A percentile compares a stretch with the other conserved stretches of the same genome.
Conservation (phyloP, 2,329 filamentous ascomycete species). For the Blastomyces silverae region DNA sequence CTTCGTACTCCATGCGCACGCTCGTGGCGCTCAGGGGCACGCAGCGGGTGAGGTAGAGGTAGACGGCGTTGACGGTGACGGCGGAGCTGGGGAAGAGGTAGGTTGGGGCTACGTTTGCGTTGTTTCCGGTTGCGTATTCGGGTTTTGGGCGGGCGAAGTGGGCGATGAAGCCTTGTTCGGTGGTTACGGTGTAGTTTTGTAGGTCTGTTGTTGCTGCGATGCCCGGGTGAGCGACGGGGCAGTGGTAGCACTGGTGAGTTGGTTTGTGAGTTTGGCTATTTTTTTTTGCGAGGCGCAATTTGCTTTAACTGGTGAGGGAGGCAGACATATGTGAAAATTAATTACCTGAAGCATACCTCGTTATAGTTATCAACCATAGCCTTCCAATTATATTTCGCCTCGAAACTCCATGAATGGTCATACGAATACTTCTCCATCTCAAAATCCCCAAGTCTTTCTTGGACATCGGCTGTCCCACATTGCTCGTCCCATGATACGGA, state of each 20-base stretch:
- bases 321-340: neutral
- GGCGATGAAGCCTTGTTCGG: slow-evolving; percentile 45
- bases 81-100: slow-evolving; percentile 32
- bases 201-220: slow-evolving; percentile 53
- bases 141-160: slow-evolving; percentile 39
- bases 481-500: slow-evolving; percentile 49
- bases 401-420: slow-evolving; percentile 53
- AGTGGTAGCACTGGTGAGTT: slow-evolving; percentile 53
- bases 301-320: neutral
- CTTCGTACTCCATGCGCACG: slow-evolving; percentile 55
- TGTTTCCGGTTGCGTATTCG: slow-evolving; percentile 36
- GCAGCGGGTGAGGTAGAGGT: slow-evolving; percentile 18
- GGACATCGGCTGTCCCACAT: slow-evolving; percentile 45
- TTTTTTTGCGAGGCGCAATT: neutral
- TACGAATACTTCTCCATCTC: slow-evolving; percentile 49
- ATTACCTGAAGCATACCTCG: slow-evolving; percentile 26
- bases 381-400: slow-evolving; percentile 56
- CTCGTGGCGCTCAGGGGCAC: slow-evolving; percentile 48
- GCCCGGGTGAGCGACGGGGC: slow-evolving; percentile 53
- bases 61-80: slow-evolving; percentile 31
- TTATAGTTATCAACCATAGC: slow-evolving; percentile 59
- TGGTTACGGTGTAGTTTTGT: slow-evolving; percentile 49
- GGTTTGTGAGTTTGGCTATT: neutral
- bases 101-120: slow-evolving; percentile 37
- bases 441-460: slow-evolving; percentile 43